Conservation (phyloP, 2,329 filamentous ascomycete species). For the Ophiostoma tasmaniense region DNA sequence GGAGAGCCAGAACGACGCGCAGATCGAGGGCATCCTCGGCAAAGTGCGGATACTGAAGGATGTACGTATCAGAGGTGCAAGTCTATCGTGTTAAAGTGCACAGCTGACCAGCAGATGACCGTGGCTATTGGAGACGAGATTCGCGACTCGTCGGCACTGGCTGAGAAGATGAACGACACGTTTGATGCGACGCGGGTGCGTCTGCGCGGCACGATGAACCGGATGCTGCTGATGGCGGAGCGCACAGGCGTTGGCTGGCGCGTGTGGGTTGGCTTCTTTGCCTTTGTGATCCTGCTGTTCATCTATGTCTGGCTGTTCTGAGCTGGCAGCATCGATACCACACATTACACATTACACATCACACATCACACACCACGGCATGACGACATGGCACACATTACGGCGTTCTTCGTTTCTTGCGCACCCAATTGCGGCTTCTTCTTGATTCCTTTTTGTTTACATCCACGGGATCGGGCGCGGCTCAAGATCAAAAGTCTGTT, state of each 20-base stretch:
- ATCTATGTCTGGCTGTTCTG: conserved; percentile 86
- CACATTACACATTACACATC: background rate
- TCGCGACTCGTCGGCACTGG: conserved; percentile 74
- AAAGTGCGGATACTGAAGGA: conserved; percentile 87
- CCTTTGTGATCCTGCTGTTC: conserved; percentile 73
- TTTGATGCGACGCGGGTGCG: conserved; percentile 80
- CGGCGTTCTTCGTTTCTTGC: background rate
- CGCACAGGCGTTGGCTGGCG: conserved; percentile 92
- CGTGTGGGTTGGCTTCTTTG: conserved; percentile 86
- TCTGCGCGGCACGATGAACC: conserved; percentile 86
- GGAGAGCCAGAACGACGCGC: conserved; percentile 88
- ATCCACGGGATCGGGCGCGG: background rate
- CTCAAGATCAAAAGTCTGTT: background rate
- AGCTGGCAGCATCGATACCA: background rate
- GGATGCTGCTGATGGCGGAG: conserved; percentile 94
- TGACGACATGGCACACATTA: background rate
- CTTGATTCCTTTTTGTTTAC: background rate
- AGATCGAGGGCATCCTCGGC: conserved; percentile 81
- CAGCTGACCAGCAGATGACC: conserved; percentile 55
- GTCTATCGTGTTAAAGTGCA: background rate
- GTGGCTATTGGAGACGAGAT: conserved; percentile 93
- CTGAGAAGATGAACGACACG: conserved; percentile 90
- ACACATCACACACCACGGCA: background rate
- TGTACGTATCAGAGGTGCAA: conserved; percentile 41
- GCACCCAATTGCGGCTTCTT: no score